These are phyloP conservation scores for Pseudocercospora macadamiae DNA, from an alignment of 2,329 filamentous ascomycete species.

Conservation along the genomic window DNA sequence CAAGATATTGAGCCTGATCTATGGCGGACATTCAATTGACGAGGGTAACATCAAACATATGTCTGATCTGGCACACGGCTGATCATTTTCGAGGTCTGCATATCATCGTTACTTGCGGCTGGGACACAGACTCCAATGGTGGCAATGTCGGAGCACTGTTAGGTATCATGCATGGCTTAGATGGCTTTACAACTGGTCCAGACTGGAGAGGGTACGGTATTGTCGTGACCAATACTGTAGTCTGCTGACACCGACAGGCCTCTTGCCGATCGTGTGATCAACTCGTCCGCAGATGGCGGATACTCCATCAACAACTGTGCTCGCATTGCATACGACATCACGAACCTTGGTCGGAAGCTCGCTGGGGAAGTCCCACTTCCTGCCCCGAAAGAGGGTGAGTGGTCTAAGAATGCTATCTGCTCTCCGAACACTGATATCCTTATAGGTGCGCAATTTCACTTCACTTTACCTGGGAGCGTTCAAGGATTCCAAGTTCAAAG, in stretches of 20 bases:
- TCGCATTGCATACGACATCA: conserved; percentile 1
- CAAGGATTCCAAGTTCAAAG: neutral
- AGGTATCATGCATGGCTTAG: neutral
- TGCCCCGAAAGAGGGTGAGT: neutral
- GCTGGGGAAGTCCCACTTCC: neutral
- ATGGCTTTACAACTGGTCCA: neutral
- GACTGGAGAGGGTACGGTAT: conserved; percentile 3
- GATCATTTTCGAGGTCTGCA: neutral
- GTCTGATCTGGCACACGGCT: neutral
- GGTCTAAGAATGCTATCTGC: neutral
- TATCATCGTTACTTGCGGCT: neutral
- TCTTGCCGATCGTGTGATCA: neutral
- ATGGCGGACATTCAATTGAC: neutral
- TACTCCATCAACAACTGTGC: conserved; percentile 6
- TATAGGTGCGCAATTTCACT: neutral
- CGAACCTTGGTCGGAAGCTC: neutral
- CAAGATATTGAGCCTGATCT: neutral
- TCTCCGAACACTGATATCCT: neutral
- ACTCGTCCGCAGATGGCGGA: neutral
- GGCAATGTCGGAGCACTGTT: conserved; percentile 1
- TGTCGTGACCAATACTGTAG: neutral
- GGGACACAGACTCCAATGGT: conserved; percentile 6
- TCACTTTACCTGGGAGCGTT: neutral
- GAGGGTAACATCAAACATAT: neutral
- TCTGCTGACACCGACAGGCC: neutral